Evolutionary conservation across 2,329 filamentous ascomycete genomes (phyloP), one percentile per base, ranked within the genome.

Genomic region (Fusarium sarcochroum): DNA sequence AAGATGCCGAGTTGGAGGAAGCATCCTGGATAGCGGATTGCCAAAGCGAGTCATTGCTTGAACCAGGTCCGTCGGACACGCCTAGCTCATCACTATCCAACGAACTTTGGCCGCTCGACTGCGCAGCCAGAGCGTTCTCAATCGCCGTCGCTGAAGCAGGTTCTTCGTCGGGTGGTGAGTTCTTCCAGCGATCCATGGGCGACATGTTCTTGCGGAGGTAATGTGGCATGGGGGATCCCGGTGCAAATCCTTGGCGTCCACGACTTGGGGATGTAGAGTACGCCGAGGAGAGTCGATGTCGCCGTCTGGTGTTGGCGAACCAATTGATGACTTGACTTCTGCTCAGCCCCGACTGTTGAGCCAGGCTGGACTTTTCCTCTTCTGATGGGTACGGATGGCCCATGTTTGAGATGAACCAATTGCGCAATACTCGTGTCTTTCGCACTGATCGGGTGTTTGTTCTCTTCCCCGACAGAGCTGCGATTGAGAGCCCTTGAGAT

Each of bases 271-370:
- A 72, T 20, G 74, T 75, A 37, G 72, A 37, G 37, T 71, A 63
- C 4, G 56, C 54, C 6, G 68, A 71, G 37, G 68, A 71, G 37
- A 82, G 73, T 9, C 82, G 80, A 41, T 85, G 81, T 2, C 84
- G 82, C 9, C 84, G 80, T 20, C 84, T 78, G 1, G 83, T 83
- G 65, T 86, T 86, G 21, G 83, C 80, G 66, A 86, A 85, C 83
- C 84, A 86, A 51, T 83, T 84, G 21, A 80, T 75, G 4, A 86
- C 79, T 34, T 84, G 81, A 3, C 78, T 81, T 49, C 76, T 76
- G 20, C 79, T 84, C 17, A 86, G 77, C 1, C 83, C 83, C 0
- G 83, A 84, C 60, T 84, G 76, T 6, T 73, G 68, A 13, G 79
- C 75, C 1, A 86, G 76, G 5, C 69, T 60, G 0, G 70, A 50